These are phyloP conservation scores for Trichopus zeylanicus DNA, from an alignment of 116 monocot genomes.

Conservation along the genomic window DNA sequence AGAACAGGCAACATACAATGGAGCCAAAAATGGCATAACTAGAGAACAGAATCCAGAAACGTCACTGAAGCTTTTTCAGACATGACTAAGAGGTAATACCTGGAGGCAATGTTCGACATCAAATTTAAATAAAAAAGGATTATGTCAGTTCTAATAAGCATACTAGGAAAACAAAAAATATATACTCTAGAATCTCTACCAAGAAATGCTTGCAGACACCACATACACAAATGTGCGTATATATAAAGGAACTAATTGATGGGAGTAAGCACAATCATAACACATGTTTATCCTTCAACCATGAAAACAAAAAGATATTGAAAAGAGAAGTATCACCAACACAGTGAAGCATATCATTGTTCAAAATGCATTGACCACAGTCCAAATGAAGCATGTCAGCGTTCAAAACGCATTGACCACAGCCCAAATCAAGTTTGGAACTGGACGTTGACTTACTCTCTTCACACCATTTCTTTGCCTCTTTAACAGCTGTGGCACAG, in stretches of 20 bases:
- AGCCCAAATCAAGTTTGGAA: conserved; percentile 34
- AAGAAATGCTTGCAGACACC: not conserved
- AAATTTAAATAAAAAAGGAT: not conserved
- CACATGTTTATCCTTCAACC: not conserved
- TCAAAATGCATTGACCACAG: conserved; percentile 47
- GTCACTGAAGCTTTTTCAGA: too few species aligned
- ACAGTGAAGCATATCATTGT: conserved; percentile 35
- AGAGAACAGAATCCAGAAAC: not conserved
- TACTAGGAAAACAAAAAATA: not conserved
- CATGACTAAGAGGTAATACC: not conserved
- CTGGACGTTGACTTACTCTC: conserved; percentile 43
- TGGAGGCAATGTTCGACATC: too few species aligned
- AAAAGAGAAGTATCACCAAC: conserved; percentile 26
- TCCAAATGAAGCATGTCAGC: too few species aligned
- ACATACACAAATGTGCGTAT: not conserved
- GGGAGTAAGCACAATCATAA: not conserved
- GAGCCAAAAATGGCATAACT: not conserved
- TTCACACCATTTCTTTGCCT: conserved; percentile 80
- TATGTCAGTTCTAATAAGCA: not conserved
- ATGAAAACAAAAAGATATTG: not conserved
- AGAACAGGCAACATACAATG: not conserved
- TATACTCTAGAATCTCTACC: not conserved
- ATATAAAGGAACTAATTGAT: too few species aligned
- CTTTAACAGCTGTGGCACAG: conserved; percentile 47
- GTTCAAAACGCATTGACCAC: conserved; percentile 50